Percentiles rank a stretch among this genome's conserved stretches.
Conservation (phyloP, 768 basidiomycete genomes). For the Mycena olivaceomarginata region DNA sequence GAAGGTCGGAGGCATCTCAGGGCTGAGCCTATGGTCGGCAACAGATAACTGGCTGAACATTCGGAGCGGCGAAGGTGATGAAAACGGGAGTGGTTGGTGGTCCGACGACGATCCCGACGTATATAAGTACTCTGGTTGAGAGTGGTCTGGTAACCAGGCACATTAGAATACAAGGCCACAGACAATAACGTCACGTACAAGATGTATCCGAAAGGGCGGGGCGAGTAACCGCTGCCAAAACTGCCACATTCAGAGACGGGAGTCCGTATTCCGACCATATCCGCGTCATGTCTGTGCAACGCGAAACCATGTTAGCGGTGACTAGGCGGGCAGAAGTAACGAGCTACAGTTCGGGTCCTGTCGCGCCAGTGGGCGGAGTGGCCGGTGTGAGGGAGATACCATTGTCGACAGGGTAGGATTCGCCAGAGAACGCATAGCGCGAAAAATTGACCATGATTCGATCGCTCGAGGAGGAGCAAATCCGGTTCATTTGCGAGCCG, state of each 20-base stretch:
- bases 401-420: background rate
- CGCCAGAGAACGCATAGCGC: background rate
- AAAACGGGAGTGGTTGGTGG: background rate
- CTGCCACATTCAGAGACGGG: constrained; percentile 20
- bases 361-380: background rate
- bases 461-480: background rate
- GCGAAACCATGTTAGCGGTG: constrained; percentile 3
- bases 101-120: background rate
- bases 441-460: background rate
- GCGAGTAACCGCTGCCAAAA: constrained; percentile 12
- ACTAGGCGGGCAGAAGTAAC: background rate
- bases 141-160: background rate
- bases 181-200: constrained; percentile 17
- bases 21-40: background rate
- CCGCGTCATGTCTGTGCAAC: background rate
- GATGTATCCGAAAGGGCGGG: background rate
- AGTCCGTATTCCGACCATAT: background rate
- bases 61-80: background rate
- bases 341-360: background rate
- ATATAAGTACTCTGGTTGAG: background rate
- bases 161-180: background rate
- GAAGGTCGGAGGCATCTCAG: background rate
- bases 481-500: background rate
- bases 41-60: background rate
- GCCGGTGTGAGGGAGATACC: background rate